phyloP scores from a whole-genome alignment of 345 rosid genomes.

The Ceriops decandra region DNA sequence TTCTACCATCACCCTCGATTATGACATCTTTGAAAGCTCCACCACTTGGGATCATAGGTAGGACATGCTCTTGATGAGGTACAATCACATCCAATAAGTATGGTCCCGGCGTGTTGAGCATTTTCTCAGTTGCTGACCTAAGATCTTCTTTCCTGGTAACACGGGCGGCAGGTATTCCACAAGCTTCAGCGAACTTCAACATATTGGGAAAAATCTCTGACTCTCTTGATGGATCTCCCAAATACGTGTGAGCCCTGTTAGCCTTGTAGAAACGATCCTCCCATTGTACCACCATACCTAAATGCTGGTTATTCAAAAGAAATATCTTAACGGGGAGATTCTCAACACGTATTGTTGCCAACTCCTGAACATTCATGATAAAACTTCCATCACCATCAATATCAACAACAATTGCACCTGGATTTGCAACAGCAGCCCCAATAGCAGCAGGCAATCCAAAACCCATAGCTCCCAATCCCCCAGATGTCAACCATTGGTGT shows the following conservation, averaged over 20 bases:
- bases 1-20: slow-evolving; percentile 91
- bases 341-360: slow-evolving; percentile 81
- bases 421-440: slow-evolving; percentile 96
- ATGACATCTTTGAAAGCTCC: slow-evolving; percentile 87
- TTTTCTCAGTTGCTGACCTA: slow-evolving; percentile 67
- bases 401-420: slow-evolving; percentile 75
- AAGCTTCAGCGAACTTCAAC: slow-evolving; percentile 81
- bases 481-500: slow-evolving; percentile 88
- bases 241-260: slow-evolving; percentile 82
- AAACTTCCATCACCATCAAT: slow-evolving; percentile 99
- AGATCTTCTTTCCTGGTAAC: slow-evolving; percentile 60
- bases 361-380: slow-evolving; percentile 90
- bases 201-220: slow-evolving; percentile 78
- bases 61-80: slow-evolving; percentile 94
- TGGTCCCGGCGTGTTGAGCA: slow-evolving; percentile 93
- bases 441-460: slow-evolving; percentile 96
- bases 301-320: slow-evolving; percentile 83
- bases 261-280: slow-evolving; percentile 95
- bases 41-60: slow-evolving; percentile 97
- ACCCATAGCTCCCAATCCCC: slow-evolving; percentile 97
- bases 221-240: slow-evolving; percentile 72
- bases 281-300: slow-evolving; percentile 97
- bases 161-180: slow-evolving; percentile 81
- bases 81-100: slow-evolving; percentile 87
- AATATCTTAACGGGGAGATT: slow-evolving; percentile 81